Evolutionary conservation across 768 basidiomycete genomes (phyloP).

Genomic region (Leccinum arenicola): DNA sequence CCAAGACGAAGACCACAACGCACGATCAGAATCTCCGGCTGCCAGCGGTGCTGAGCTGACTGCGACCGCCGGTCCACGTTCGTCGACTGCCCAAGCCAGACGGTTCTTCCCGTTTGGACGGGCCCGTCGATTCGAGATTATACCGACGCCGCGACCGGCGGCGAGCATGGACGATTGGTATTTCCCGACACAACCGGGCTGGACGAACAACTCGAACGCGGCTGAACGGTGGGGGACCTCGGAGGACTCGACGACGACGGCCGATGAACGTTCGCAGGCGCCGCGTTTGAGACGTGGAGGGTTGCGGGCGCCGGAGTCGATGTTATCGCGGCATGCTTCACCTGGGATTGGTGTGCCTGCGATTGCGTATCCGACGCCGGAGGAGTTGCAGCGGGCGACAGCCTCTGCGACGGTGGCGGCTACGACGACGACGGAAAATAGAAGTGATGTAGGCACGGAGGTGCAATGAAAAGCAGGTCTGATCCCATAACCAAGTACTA

Average conservation of each 20-base stretch:
- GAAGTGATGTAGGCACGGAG: conserved; percentile 6
- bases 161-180: conserved; percentile 1
- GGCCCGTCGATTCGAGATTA: no score
- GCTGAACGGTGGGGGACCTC: no score
- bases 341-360: conserved; percentile 27
- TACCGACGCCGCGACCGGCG: conserved; percentile 24
- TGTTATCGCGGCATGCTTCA: conserved; percentile 48
- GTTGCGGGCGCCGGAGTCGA: conserved; percentile 22
- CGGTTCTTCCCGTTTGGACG: no score
- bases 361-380: conserved; percentile 21
- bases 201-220: no score
- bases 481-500: conserved; percentile 10
- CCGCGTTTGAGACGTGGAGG: no score
- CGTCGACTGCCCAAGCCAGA: no score
- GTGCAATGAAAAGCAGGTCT: background rate
- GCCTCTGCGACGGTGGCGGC: background rate
- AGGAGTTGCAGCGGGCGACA: conserved; percentile 21
- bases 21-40: conserved; percentile 9
- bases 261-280: no score
- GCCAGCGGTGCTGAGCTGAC: no score
- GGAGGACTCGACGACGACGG: no score
- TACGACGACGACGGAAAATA: background rate
- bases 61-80: no score
- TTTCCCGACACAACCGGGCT: no score
- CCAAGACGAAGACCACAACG: conserved; percentile 26